Percentiles rank a stretch among this genome's conserved stretches.
These are phyloP conservation scores for Lonicera japonica DNA, from an alignment of 129 eudicot genomes.

Conservation along the genomic window DNA sequence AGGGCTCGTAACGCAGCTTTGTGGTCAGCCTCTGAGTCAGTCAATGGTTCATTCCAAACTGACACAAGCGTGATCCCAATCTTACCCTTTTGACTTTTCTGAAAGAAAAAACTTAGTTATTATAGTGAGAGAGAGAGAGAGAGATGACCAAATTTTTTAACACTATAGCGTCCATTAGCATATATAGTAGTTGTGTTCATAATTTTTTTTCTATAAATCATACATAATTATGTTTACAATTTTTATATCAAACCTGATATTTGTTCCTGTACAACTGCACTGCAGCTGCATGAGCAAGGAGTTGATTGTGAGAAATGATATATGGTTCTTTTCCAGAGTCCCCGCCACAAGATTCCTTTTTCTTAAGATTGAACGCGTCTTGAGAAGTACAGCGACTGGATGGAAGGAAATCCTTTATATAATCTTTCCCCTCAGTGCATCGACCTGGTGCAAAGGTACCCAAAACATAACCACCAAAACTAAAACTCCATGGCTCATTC, in stretches of 20 bases:
- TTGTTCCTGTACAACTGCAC: slow-evolving; percentile 40
- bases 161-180: no score
- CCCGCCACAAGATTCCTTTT: no score
- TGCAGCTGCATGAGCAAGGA: slow-evolving; percentile 66
- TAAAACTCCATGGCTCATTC: slow-evolving; percentile 53
- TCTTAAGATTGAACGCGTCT: no score
- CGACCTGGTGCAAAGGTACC: slow-evolving; percentile 58
- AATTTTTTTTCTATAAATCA: no score
- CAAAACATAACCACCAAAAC: slow-evolving; percentile 27
- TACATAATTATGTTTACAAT: no score
- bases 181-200: no score
- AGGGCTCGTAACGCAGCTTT: slow-evolving; percentile 50
- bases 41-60: slow-evolving; percentile 42
- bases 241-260: slow-evolving; percentile 33
- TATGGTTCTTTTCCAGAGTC: slow-evolving; percentile 61
- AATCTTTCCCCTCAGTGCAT: slow-evolving; percentile 36
- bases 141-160: no score
- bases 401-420: no score
- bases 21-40: slow-evolving; percentile 22
- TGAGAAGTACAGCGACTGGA: no score
- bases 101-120: neutral
- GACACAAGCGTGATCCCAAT: slow-evolving; percentile 54
- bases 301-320: slow-evolving; percentile 48
- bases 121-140: no score
- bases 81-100: slow-evolving; percentile 58